A percentile compares a stretch with the other conserved stretches of the same genome.
Conservation (phyloP, 2,329 filamentous ascomycete species). For the Byssoonygena ceratinophila region DNA sequence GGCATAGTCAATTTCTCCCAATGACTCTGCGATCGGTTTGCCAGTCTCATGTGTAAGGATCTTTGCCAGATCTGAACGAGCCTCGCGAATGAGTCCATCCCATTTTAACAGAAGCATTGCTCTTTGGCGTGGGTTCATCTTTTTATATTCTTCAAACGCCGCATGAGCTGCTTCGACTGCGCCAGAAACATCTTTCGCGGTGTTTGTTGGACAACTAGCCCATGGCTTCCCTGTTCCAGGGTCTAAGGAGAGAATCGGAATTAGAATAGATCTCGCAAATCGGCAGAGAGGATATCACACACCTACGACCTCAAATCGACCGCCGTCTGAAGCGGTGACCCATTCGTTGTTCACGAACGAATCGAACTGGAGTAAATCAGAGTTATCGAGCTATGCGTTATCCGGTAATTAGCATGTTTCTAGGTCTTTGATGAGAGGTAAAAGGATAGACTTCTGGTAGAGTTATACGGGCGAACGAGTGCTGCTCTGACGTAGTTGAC, state of each 20-base stretch:
- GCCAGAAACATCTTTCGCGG: slow-evolving; percentile 49
- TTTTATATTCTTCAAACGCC: slow-evolving; percentile 52
- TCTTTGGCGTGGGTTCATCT: slow-evolving; percentile 49
- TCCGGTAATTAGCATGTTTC: background rate
- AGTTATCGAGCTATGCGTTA: slow-evolving; percentile 36
- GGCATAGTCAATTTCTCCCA: slow-evolving; percentile 61
- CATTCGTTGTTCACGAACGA: slow-evolving; percentile 44
- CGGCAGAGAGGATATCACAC: background rate
- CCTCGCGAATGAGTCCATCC: slow-evolving; percentile 53
- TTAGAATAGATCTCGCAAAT: background rate
- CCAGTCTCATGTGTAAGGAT: slow-evolving; percentile 87
- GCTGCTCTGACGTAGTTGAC: background rate
- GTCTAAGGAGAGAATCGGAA: slow-evolving; percentile 26
- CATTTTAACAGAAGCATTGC: slow-evolving; percentile 55
- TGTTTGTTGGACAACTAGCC: slow-evolving; percentile 43
- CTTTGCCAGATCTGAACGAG: slow-evolving; percentile 60
- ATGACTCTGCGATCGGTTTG: slow-evolving; percentile 67
- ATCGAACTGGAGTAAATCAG: slow-evolving; percentile 40
- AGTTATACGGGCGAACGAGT: no score
- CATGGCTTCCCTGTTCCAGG: slow-evolving; percentile 44
- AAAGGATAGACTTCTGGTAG: no score
- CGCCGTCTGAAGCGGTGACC: slow-evolving; percentile 37
- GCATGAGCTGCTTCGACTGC: slow-evolving; percentile 50
- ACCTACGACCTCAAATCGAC: slow-evolving; percentile 44
- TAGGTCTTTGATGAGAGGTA: no score